Base-by-base conservation (phyloP, 495 filamentous ascomycete species). In the Penicillium bialowiezense region DNA sequence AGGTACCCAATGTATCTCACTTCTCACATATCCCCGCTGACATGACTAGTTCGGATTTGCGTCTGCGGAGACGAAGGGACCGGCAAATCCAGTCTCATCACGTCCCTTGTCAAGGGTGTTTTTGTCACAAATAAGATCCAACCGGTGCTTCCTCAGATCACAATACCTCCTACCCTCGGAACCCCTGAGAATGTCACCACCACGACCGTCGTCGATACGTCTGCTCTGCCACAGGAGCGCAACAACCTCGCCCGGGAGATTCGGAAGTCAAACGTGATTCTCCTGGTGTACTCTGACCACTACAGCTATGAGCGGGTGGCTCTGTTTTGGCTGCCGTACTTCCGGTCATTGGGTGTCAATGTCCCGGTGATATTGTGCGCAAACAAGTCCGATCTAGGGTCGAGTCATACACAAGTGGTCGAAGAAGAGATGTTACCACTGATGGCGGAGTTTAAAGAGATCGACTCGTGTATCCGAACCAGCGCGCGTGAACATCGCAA, bases 291-390 rank as follows among this genome's bases (percentile, higher is more conserved):
- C 64, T 90, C 91, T 42, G 95, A 97, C 63, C 91, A 97, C 63
- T 98, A 97, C 67, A 96, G 91, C 76, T 97, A 97, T 79, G 95
- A 97, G 56, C 82, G 93, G 19, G 91, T 98, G 14, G 93, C 93
- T 13, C 71, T 98, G 14, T 98, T 97, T 66, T 98, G 93, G 93
- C 85, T 96, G 73, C 93, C 93, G 20, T 89, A 96, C 69, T 97
- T 98, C 68, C 87, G 93, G 37, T 95, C 90, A 7, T 80, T 98
- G 36, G 95, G 95, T 7, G 93, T 98, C 54, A 98, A 98, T 65
- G 91, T 98, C n/a, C 90, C 93, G 0, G 93, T 98, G 3, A 89
- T 97, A 34, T 75, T 98, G 49, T 97, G 95, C 69, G 91, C 93
- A 58, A 97, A 96, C 75, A 98, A 98, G 68, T 87, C 90, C 15